Base-by-base conservation (phyloP, 192 early-diverging fungal genomes). In the Jimgerdemannia flammicorona region DNA sequence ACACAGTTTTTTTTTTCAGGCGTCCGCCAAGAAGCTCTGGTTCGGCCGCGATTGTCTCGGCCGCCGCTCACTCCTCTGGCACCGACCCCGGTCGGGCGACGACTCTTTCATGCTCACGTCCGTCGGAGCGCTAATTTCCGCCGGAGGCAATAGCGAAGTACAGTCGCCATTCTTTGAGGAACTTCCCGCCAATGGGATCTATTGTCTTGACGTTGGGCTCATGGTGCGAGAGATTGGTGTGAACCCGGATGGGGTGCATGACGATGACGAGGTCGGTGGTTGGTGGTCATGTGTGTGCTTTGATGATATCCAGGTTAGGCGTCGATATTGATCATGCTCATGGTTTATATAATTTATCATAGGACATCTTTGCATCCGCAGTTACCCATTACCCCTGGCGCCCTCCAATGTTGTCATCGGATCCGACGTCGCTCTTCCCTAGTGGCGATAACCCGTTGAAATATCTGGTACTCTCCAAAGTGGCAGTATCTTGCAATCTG, bases 1-100 rank as follows among this genome's bases (percentile, higher is more conserved):
- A 59, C 49, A 7, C 40, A 41, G 4, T 64, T 9, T 69, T 40
- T 43, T 71, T 70, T 71, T 3, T 7, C 73, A 87, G 84, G 73
- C 70, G 4, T 66, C 70, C 20, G 74, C 73, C 18, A 65, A 76
- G 18, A 79, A 70, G 69, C 54, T 98, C 49, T 97, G 90, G 86
- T 97, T 97, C 85, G 90, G 92, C 1, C 83, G 97, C 14, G 97
- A 98, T 76, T 91, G 88, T 41, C 78, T 98, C 3, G 97, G 97
- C 11, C 90, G 97, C 40, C 81, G 97, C 40, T 96, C 94, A 3
- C 77, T 95, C 7, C 75, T 94, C 4, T 91, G 88, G 88, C 83
- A 90, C 71, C 81, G 79, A 40, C 84, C 82, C 66, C 65, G 43
- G 75, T 63, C 69, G 6, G 44, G 74, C 43, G 67, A 73, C 17